Evolutionary conservation across 225 moss, liverwort and hornwort species (phyloP), one percentile per base, ranked within the genome.

Genomic region (Sphagnum tenellum): DNA sequence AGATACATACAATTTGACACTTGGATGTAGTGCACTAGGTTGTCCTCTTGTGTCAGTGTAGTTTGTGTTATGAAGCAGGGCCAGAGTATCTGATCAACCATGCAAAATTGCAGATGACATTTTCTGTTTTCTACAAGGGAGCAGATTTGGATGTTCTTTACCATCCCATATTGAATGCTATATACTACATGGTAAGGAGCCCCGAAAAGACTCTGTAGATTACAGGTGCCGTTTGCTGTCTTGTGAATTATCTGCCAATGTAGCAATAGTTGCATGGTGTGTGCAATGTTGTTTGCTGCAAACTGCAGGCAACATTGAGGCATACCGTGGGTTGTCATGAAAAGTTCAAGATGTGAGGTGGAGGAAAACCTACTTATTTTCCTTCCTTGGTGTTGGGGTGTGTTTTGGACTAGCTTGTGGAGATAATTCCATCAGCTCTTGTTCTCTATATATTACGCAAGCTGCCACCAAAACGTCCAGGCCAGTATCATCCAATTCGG

Each of bases 91-190:
- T 29, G 29, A 29, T 29, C 29, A 60, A 13, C 59, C 6, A 12
- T 14, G 54, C 13, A n/a, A 66, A 64, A 58, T 67, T 73, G 62
- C 90, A 98, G 96, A 98, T 98, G 92, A 75, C 93, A 12, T 83
- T 93, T 73, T 93, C 96, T 44, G 78, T 89, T 49, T 93, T 98
- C 68, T 76, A 98, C 77, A 93, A 85, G 70, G 78, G 90, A 47
- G 93, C 89, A n/a, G 85, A 98, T 69, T 79, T 98, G 78, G 90
- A 98, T 74, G 93, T 93, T 45, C 92, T 98, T 48, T 74, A 90
- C 61, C 96, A 98, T 82, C 96, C 96, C 69, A 78, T 98, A 44
- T 66, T 98, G 67, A 98, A 98, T 65, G 90, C 80, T 49, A 84
- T 98, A 61, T 93, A 93, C 80, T 98, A 98, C 72, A 93, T 86